Conservation (phyloP, 139 green algal species). For the Closterium sp. region DNA sequence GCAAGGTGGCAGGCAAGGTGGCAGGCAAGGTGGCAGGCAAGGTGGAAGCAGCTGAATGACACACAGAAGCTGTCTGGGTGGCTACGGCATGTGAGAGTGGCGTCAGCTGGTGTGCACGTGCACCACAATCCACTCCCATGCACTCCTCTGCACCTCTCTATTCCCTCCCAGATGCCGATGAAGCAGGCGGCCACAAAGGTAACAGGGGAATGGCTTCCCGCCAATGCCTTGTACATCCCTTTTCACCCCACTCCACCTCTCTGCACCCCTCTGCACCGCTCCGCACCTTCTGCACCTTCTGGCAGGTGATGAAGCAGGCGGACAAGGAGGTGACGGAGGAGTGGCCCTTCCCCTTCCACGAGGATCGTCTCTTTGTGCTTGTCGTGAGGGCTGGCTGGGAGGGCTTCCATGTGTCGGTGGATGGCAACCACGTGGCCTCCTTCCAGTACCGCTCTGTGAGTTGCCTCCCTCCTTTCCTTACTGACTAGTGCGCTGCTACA, state of each 20-base stretch:
- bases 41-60: not conserved
- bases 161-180: no score
- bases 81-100: slow-evolving; percentile 3
- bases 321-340: slow-evolving; percentile 23
- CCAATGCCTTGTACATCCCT: no score
- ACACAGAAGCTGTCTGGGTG: slow-evolving; percentile 30
- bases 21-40: no score
- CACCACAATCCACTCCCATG: not conserved
- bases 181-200: no score
- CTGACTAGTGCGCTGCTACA: no score
- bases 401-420: slow-evolving; percentile 43
- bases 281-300: not conserved
- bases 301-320: not conserved
- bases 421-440: slow-evolving; percentile 42
- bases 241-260: not conserved
- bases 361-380: slow-evolving; percentile 27
- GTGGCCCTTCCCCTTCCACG: slow-evolving; percentile 34
- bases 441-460: slow-evolving; percentile 44
- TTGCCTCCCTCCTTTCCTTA: not conserved
- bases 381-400: slow-evolving; percentile 39
- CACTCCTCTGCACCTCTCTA: not conserved
- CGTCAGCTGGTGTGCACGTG: not conserved
- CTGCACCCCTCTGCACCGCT: not conserved
- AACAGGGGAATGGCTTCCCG: no score
- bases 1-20: no score